A percentile compares a stretch with the other conserved stretches of the same genome.
Evolutionary conservation across 2,329 filamentous ascomycete genomes (phyloP).

Genomic region (Aureobasidium melanogenum): DNA sequence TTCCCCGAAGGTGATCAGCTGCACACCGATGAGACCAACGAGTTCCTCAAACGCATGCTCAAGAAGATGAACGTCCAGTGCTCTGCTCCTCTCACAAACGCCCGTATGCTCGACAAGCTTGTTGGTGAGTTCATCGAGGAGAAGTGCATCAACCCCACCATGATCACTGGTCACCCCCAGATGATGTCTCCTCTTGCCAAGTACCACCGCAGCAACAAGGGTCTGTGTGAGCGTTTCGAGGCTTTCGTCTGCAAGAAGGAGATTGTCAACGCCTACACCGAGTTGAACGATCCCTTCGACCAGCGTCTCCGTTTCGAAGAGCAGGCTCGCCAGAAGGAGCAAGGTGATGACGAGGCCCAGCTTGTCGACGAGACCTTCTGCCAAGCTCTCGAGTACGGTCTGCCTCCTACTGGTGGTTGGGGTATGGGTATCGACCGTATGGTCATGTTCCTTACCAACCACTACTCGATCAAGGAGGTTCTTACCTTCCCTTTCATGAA

Average conservation of each 20-base stretch:
- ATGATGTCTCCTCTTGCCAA: constrained; percentile 97
- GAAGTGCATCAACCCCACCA: constrained; percentile 86
- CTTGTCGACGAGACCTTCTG: constrained; percentile 94
- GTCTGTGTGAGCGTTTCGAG: constrained; percentile 94
- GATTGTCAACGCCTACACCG: constrained; percentile 93
- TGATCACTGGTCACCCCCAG: constrained; percentile 69
- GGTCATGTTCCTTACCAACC: constrained; percentile 92
- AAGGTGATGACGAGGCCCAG: constrained; percentile 96
- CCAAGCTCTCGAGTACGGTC: constrained; percentile 75
- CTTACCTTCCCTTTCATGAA: constrained; percentile 98
- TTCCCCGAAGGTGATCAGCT: constrained; percentile 85
- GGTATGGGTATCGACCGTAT: constrained; percentile 92
- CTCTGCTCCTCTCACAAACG: constrained; percentile 81
- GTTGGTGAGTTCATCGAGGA: constrained; percentile 88
- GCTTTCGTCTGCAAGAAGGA: constrained; percentile 97
- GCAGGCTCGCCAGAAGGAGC: constrained; percentile 89
- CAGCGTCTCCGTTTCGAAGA: constrained; percentile 88
- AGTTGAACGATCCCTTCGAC: constrained; percentile 95
- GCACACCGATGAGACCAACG: constrained; percentile 80
- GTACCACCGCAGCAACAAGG: constrained; percentile 72
- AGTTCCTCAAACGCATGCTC: constrained; percentile 75
- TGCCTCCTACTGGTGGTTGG: constrained; percentile 93
- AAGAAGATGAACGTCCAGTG: constrained; percentile 90
- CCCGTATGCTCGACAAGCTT: constrained; percentile 92
- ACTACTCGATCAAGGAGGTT: constrained; percentile 94